Conservation (phyloP, 208 protist species). For the Tritrichomonas foetus region DNA sequence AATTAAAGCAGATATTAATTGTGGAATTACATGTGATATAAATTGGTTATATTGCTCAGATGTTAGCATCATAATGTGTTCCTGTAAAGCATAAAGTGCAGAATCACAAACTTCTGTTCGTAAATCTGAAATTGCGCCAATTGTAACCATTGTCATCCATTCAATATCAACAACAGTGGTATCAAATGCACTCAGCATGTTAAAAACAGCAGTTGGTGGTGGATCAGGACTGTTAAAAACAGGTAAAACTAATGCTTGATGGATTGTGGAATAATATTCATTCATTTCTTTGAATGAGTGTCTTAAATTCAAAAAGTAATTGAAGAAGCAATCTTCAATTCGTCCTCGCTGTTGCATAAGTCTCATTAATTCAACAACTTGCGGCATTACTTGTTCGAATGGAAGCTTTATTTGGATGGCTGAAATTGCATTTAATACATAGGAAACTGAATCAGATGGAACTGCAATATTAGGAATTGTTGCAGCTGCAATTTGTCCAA, state of each 20-base stretch:
- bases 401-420: not conserved
- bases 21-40: not conserved
- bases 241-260: not conserved
- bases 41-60: not conserved
- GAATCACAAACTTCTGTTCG: not conserved
- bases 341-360: not conserved
- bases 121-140: not conserved
- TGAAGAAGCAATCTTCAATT: not conserved
- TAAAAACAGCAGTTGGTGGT: not conserved
- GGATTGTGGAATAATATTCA: not conserved
- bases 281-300: not conserved
- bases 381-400: not conserved
- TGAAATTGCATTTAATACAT: not conserved
- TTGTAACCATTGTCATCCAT: not conserved
- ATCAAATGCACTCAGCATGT: not conserved
- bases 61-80: not conserved
- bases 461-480: not conserved
- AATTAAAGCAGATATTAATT: not conserved
- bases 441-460: not conserved
- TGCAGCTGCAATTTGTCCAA: not conserved
- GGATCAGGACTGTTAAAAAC: not conserved
- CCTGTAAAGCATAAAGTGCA: not conserved
- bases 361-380: not conserved
- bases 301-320: not conserved
- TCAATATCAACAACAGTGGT: not conserved